Conservation (phyloP, 139 green algal species). For the Micractinium sp. region DNA sequence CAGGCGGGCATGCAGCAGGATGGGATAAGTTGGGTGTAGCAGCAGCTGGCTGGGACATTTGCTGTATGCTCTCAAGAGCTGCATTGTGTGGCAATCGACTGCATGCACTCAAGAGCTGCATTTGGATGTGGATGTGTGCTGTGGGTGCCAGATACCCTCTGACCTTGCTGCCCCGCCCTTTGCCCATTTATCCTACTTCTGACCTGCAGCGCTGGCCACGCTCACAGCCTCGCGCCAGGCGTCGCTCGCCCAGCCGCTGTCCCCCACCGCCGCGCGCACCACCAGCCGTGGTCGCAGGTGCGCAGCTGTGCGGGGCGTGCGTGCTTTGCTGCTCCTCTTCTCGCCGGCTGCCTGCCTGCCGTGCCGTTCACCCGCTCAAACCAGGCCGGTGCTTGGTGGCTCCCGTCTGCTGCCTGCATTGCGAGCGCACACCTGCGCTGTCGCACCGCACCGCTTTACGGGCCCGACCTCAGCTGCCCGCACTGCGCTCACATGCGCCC, state of each 20-base stretch:
- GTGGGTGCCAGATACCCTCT: neutral
- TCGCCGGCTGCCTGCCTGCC: neutral
- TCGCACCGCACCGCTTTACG: neutral
- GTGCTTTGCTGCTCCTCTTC: neutral
- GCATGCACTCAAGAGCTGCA: neutral
- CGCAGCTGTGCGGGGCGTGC: neutral
- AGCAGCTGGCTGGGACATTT: too few species aligned
- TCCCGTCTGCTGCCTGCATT: neutral
- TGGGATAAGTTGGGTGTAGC: too few species aligned
- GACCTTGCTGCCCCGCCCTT: too few species aligned
- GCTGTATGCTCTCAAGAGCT: too few species aligned
- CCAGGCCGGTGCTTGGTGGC: too few species aligned
- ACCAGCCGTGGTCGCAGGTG: constrained; percentile 28
- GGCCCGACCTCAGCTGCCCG: neutral
- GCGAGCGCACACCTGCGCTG: neutral
- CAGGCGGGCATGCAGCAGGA: neutral
- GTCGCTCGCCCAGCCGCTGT: constrained; percentile 18
- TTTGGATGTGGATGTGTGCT: neutral
- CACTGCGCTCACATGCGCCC: neutral
- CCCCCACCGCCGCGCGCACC: constrained; percentile 6
- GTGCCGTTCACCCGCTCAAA: neutral
- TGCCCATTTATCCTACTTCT: neutral
- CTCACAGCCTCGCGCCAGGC: neutral
- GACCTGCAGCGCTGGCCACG: neutral
- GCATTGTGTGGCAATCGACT: neutral